Base-by-base conservation (phyloP, 148 eudicot genomes). In the Vaccinium vitisidaea region DNA sequence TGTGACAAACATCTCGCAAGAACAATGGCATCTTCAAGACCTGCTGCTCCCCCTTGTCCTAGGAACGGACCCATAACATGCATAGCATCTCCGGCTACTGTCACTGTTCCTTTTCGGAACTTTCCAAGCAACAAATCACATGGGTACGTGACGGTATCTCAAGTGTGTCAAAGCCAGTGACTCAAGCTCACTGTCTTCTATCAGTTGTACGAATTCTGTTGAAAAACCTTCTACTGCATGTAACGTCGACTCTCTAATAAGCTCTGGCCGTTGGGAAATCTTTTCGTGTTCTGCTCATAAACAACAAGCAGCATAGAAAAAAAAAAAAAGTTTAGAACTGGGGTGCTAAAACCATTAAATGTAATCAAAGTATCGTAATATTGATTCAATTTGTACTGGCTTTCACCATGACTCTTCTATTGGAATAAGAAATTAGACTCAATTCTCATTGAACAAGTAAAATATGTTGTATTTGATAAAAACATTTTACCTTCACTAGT, bases 31-130 rank as follows among this genome's bases (percentile, higher is more conserved):
- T 93, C 95, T 88, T 93, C 95, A 15, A 93, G 53, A 36, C 80
- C 93, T 19, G 94, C 89, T 0, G 92, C 90, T 2, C 95, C 95
- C 43, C 92, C 95, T 59, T 93, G 94, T 4, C 92, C 92, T 1
- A 91, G 85, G 78, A 91, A 92, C 15, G 95, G 95, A 82, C 92
- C 89, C 91, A 90, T 91, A 1, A 92, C 91, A 83, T 91, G 95
- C 92, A 89, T 89, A 19, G 95, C 90, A 84, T 93, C 93, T 71
- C 75, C 75, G 0, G 75, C 75, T 73, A 73, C 76, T 32, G 48
- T 73, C 48, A 73, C 76, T 16, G 82, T 65, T 53, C 87, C 92
- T 84, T 61, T 89, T 0, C 87, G 83, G 58, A 89, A 90, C 53
- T 56, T 87, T 32, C 75, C 53, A 14, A 5, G 3, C 8, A 32